Evolutionary conservation across 1,284 basidiomycete species (phyloP).

Genomic region (Phylloporus sp.): DNA sequence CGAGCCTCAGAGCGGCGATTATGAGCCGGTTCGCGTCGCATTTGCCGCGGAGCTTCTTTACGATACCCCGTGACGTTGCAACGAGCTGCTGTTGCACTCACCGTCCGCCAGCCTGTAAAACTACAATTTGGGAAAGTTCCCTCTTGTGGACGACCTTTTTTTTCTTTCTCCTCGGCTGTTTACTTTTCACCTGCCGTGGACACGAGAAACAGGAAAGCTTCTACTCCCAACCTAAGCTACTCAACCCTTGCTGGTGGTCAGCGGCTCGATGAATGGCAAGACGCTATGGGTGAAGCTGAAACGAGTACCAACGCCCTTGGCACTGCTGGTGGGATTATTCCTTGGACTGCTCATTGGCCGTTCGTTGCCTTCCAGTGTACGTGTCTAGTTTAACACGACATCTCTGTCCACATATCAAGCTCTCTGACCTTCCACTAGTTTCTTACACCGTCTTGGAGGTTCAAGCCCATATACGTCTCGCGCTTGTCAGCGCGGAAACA

Average conservation of each 20-base stretch:
- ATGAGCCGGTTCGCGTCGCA: no score
- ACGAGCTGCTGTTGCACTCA: neutral
- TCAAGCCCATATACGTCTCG: slow-evolving; percentile 49
- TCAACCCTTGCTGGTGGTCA: neutral
- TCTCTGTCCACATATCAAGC: neutral
- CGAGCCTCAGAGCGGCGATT: no score
- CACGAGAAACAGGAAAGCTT: neutral
- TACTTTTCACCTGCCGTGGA: neutral
- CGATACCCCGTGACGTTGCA: neutral
- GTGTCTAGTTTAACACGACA: slow-evolving; percentile 25
- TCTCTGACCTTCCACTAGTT: slow-evolving; percentile 22
- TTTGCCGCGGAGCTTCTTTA: no score
- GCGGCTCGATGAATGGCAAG: slow-evolving; percentile 32
- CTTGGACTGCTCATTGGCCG: slow-evolving; percentile 68
- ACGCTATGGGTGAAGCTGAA: slow-evolving; percentile 29
- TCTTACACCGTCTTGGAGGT: slow-evolving; percentile 52
- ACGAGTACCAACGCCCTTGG: slow-evolving; percentile 55
- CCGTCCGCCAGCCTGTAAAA: neutral
- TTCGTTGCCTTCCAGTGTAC: slow-evolving; percentile 52
- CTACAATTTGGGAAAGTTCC: neutral
- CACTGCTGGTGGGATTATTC: slow-evolving; percentile 65
- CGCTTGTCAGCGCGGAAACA: slow-evolving; percentile 61
- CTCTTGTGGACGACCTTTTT: neutral
- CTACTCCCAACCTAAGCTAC: neutral
- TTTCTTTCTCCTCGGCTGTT: neutral